Evolutionary conservation across 257 asterid genomes (phyloP).

Genomic region (Verbascum thapsus): DNA sequence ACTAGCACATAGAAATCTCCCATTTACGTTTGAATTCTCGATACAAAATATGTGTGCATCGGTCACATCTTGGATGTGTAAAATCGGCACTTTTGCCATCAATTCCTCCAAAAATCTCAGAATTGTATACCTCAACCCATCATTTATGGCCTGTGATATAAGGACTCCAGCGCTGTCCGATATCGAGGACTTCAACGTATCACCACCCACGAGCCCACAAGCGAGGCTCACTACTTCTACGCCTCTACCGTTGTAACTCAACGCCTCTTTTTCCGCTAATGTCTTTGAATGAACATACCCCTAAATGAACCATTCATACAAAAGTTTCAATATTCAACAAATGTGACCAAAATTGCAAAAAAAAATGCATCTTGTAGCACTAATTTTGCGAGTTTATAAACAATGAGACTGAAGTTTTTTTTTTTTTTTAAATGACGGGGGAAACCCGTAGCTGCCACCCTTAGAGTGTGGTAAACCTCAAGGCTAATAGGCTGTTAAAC

Average conservation of each 20-base stretch:
- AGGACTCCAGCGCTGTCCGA: conserved; percentile 31
- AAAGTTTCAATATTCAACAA: no score
- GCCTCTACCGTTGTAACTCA: conserved; percentile 47
- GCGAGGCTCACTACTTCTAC: conserved; percentile 55
- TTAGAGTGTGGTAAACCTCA: no score
- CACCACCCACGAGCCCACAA: conserved; percentile 70
- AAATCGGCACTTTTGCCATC: conserved; percentile 51
- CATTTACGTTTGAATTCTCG: conserved; percentile 38
- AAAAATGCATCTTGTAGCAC: no score
- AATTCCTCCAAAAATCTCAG: conserved; percentile 59
- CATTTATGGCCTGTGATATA: conserved; percentile 35
- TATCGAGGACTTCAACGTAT: conserved; percentile 35
- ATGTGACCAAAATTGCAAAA: no score
- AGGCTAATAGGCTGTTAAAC: no score
- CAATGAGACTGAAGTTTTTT: no score
- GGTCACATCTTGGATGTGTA: conserved; percentile 50
- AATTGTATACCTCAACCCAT: neutral
- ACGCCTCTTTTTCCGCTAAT: conserved; percentile 50
- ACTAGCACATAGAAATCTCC: conserved; percentile 56
- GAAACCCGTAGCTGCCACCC: no score
- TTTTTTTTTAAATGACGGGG: no score
- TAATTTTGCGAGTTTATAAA: no score
- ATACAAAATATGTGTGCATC: conserved; percentile 57
- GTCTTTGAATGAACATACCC: conserved; percentile 54
- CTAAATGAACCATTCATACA: conserved; percentile 32